A percentile compares a stretch with the other conserved stretches of the same genome.
These are phyloP conservation scores for Aspergillus sergii DNA, from an alignment of 2,329 filamentous ascomycete genomes.

Conservation along the genomic window DNA sequence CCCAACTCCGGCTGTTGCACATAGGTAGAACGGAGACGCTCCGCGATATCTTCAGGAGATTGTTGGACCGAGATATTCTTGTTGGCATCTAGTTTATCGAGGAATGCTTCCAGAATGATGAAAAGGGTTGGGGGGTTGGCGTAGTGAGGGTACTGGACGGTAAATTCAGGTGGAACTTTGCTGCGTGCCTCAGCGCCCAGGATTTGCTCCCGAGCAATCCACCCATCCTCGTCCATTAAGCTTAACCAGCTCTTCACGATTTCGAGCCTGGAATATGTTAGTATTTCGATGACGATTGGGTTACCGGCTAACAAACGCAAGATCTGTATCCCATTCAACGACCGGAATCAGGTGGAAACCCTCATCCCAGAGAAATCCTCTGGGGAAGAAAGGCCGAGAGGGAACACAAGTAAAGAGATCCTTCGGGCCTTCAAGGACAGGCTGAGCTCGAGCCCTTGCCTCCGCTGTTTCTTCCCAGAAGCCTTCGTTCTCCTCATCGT, in stretches of 20 bases:
- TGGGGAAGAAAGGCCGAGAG: constrained; percentile 91
- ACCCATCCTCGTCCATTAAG: constrained; percentile 93
- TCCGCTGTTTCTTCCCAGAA: constrained; percentile 93
- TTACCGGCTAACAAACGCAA: constrained; percentile 58
- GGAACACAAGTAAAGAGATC: constrained; percentile 91
- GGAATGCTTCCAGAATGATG: constrained; percentile 80
- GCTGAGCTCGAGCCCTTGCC: constrained; percentile 69
- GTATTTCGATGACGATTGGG: constrained; percentile 5
- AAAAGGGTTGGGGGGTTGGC: constrained; percentile 96
- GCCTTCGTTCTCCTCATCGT: constrained; percentile 91
- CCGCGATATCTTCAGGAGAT: constrained; percentile 32
- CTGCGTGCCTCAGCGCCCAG: constrained; percentile 87
- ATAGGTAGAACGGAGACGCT: constrained; percentile 63
- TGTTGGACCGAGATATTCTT: constrained; percentile 30
- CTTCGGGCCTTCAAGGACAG: constrained; percentile 76
- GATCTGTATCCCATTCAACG: constrained; percentile 89
- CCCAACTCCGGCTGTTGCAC: constrained; percentile 69
- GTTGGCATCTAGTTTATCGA: constrained; percentile 70
- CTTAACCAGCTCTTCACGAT: constrained; percentile 96
- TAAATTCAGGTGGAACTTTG: constrained; percentile 92
- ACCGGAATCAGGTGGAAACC: constrained; percentile 93
- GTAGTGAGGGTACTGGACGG: constrained; percentile 94
- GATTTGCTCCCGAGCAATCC: constrained; percentile 97
- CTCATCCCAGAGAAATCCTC: constrained; percentile 97
- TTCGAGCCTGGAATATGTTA: constrained; percentile 57